These are phyloP conservation scores for Elaeis guineensis DNA, from an alignment of 176 grass and related monocot species.

Conservation along the genomic window DNA sequence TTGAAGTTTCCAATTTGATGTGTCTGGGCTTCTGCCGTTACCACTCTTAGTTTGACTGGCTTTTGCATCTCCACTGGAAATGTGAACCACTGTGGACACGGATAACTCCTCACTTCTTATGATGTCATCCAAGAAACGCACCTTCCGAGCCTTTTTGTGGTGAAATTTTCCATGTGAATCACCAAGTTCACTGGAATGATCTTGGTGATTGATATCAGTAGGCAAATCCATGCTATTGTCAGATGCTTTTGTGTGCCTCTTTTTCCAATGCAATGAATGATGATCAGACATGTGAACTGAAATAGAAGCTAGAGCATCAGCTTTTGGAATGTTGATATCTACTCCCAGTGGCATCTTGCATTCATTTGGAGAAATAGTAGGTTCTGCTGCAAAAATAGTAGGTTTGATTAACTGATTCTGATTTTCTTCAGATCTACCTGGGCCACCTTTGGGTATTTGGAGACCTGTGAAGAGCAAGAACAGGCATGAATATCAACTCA, in stretches of 20 bases:
- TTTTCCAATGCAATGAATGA: not conserved
- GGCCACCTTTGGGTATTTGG: too few relatives aligned
- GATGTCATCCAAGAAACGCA: slow-evolving; percentile 13
- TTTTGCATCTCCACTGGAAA: not conserved
- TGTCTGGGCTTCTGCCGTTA: not conserved
- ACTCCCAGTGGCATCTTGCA: not conserved
- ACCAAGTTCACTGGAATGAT: not conserved
- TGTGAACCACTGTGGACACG: not conserved
- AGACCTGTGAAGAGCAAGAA: too few relatives aligned
- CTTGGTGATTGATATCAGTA: not conserved
- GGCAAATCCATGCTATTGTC: not conserved
- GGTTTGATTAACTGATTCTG: too few relatives aligned
- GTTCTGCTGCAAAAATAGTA: not conserved
- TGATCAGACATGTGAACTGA: not conserved
- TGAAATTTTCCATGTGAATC: slow-evolving; percentile 3
- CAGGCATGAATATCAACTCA: too few relatives aligned
- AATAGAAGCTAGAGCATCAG: not conserved
- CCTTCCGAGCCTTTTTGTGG: slow-evolving; percentile 5
- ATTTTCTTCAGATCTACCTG: too few relatives aligned
- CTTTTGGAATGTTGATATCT: not conserved
- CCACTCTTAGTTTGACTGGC: not conserved
- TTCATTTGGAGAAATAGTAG: not conserved
- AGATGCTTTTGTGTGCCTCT: slow-evolving; percentile 3
- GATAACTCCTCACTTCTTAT: slow-evolving; percentile 3
- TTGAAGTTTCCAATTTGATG: not conserved